phyloP scores from a whole-genome alignment of 129 eudicot genomes.

The Flaveria sonorensis region DNA sequence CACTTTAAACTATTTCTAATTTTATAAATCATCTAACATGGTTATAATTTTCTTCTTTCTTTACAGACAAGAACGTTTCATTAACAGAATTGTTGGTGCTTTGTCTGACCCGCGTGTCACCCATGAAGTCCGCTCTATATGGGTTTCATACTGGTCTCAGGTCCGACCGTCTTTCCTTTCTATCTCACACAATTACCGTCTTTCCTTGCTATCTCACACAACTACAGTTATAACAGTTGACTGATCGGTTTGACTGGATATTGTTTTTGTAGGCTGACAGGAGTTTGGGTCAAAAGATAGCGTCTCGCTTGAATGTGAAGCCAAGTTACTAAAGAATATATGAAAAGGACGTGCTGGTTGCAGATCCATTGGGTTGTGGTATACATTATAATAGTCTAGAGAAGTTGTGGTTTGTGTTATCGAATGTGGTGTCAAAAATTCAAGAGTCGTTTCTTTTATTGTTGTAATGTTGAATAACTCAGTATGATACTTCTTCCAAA shows the following conservation, averaged over 20 bases:
- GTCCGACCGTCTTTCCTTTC: slow-evolving; percentile 38
- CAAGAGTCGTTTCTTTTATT: slow-evolving; percentile 19
- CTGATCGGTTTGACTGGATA: neutral
- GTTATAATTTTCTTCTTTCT: neutral
- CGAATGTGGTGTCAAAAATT: slow-evolving; percentile 34
- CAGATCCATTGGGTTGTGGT: slow-evolving; percentile 30
- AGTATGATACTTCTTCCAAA: slow-evolving; percentile 32
- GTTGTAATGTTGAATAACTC: slow-evolving; percentile 32
- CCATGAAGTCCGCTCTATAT: slow-evolving; percentile 78
- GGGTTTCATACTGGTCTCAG: slow-evolving; percentile 88
- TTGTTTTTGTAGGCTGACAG: slow-evolving; percentile 65
- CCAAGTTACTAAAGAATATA: slow-evolving; percentile 60
- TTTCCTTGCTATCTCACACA: slow-evolving; percentile 4
- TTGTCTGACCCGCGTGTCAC: slow-evolving; percentile 85
- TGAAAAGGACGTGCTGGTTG: slow-evolving; percentile 13
- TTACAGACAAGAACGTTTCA: slow-evolving; percentile 87
- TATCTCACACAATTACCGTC: neutral
- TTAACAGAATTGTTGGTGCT: slow-evolving; percentile 58
- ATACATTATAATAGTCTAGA: slow-evolving; percentile 37
- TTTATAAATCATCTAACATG: neutral
- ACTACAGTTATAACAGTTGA: neutral
- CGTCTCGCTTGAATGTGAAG: slow-evolving; percentile 79
- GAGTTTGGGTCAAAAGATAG: slow-evolving; percentile 90
- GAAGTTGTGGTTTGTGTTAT: slow-evolving; percentile 32
- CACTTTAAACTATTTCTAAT: neutral